Evolutionary conservation across 495 filamentous ascomycete species (phyloP).

Genomic region (Hypoxylon intermedium): DNA sequence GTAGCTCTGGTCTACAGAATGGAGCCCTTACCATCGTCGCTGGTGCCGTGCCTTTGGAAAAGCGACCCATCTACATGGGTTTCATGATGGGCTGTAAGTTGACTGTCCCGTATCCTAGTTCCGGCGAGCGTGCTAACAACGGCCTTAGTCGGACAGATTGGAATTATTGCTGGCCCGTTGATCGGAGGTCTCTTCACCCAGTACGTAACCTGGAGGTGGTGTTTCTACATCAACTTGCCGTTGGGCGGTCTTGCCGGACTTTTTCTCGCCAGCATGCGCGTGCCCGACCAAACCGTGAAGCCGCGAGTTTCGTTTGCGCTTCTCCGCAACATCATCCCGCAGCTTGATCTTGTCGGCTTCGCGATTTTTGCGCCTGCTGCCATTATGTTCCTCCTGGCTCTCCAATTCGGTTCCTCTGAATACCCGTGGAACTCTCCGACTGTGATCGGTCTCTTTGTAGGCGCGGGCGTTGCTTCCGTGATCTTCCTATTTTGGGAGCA

Average conservation of each 20-base stretch:
- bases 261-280: conserved; percentile 50
- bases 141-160: conserved; percentile 46
- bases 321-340: conserved; percentile 31
- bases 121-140: conserved; percentile 3
- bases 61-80: conserved; percentile 48
- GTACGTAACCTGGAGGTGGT: conserved; percentile 57
- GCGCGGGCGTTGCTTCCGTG: conserved; percentile 50
- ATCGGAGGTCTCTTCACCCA: conserved; percentile 71
- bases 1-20: conserved; percentile 57
- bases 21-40: conserved; percentile 61
- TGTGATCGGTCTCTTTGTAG: conserved; percentile 53
- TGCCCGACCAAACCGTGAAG: conserved; percentile 50
- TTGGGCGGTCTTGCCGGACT: conserved; percentile 59
- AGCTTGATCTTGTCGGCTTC: conserved; percentile 60
- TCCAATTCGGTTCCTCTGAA: conserved; percentile 61
- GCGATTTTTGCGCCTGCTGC: conserved; percentile 56
- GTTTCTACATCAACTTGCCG: conserved; percentile 74
- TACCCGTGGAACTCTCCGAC: conserved; percentile 56
- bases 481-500: conserved; percentile 57
- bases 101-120: not conserved
- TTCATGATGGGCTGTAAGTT: conserved; percentile 39
- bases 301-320: conserved; percentile 28
- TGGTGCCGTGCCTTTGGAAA: conserved; percentile 52
- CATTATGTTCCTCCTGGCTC: conserved; percentile 57
- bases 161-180: conserved; percentile 57